These are phyloP conservation scores for Nakataea oryzae DNA, from an alignment of 2,329 filamentous ascomycete genomes.

Conservation along the genomic window DNA sequence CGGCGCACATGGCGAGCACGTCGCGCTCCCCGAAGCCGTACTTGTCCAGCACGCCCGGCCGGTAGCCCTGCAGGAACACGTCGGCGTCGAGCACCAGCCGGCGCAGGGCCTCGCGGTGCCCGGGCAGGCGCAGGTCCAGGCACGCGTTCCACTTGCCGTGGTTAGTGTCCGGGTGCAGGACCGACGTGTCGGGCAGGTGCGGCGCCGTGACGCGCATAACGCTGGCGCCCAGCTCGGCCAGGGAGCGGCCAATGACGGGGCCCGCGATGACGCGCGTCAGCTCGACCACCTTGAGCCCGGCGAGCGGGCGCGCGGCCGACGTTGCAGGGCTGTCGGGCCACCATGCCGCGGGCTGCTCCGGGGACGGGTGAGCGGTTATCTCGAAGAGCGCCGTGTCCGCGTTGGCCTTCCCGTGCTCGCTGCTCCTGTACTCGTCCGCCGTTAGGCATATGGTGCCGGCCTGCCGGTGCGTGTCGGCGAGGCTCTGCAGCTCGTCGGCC, in stretches of 20 bases:
- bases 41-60: constrained; percentile 28
- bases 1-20: constrained; percentile 24
- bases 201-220: constrained; percentile 32
- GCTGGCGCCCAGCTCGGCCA: constrained; percentile 33
- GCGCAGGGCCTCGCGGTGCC: constrained; percentile 14
- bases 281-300: constrained; percentile 39
- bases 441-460: too few species aligned
- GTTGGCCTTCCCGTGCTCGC: too few species aligned
- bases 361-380: too few species aligned
- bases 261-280: constrained; percentile 36
- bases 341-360: too few species aligned
- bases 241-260: constrained; percentile 28
- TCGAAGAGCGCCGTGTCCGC: too few species aligned
- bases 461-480: too few species aligned
- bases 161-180: constrained; percentile 29
- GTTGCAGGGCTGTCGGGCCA: too few species aligned
- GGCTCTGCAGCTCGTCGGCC: too few species aligned
- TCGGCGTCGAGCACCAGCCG: constrained; percentile 31
- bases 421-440: too few species aligned
- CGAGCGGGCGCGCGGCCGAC: constrained; percentile 28
- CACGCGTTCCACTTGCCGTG: constrained; percentile 33
- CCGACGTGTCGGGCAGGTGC: constrained; percentile 28
- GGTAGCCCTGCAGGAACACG: constrained; percentile 43
- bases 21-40: constrained; percentile 28
- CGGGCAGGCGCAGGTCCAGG: constrained; percentile 33